These are phyloP conservation scores for Verticillium nonalfalfae DNA, from an alignment of 2,329 filamentous ascomycete species.

Conservation along the genomic window DNA sequence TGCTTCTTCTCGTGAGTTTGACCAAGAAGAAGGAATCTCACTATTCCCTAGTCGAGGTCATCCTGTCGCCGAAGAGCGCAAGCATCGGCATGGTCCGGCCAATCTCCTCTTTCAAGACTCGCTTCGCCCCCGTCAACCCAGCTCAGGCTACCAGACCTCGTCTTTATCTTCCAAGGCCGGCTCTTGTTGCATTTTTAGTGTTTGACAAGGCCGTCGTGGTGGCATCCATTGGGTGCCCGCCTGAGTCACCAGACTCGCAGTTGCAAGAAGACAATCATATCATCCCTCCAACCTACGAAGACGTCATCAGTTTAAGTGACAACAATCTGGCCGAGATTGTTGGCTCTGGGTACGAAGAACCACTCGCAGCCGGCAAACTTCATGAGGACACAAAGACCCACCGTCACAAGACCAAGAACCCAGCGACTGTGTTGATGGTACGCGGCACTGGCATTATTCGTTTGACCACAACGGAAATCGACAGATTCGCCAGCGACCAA, in stretches of 20 bases:
- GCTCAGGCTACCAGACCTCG: conserved; percentile 46
- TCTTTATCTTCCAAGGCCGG: conserved; percentile 71
- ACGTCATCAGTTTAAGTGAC: conserved; percentile 73
- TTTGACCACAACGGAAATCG: conserved; percentile 50
- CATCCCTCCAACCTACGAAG: conserved; percentile 68
- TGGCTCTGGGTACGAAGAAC: conserved; percentile 58
- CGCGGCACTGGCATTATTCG: conserved; percentile 57
- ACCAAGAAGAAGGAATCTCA: conserved; percentile 45
- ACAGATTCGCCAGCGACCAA: conserved; percentile 51
- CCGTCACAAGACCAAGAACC: conserved; percentile 54
- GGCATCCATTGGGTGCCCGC: conserved; percentile 61
- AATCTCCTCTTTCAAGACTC: conserved; percentile 57
- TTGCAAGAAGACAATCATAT: conserved; percentile 61
- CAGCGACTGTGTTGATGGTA: conserved; percentile 54
- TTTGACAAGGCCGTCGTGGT: conserved; percentile 75
- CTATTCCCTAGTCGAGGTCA: conserved; percentile 72
- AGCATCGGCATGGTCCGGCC: conserved; percentile 62
- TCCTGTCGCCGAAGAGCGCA: conserved; percentile 46
- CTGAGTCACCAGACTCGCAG: conserved; percentile 70
- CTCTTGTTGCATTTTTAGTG: conserved; percentile 73
- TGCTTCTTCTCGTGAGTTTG: conserved; percentile 57
- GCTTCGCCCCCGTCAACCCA: conserved; percentile 33
- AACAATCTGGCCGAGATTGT: conserved; percentile 58
- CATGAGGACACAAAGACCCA: conserved; percentile 42
- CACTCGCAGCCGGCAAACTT: conserved; percentile 20